Conservation (phyloP, 805 yeast species). For the Candida hungchunana region DNA sequence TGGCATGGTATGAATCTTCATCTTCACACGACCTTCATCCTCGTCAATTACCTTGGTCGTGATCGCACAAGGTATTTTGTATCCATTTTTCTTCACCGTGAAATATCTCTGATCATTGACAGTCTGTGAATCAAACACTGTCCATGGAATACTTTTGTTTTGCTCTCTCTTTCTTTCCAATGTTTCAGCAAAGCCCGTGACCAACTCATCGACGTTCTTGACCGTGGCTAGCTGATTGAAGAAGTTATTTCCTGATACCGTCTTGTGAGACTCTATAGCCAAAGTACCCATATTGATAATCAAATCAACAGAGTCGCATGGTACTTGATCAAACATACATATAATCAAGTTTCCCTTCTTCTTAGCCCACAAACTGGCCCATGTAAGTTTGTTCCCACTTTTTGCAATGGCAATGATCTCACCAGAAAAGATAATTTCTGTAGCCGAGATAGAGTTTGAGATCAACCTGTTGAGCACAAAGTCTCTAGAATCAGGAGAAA, state of each 20-base stretch:
- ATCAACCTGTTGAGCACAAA: constrained; percentile 58
- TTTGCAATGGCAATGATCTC: constrained; percentile 77
- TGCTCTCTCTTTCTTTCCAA: constrained; percentile 11
- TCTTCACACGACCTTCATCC: constrained; percentile 40
- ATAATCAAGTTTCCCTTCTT: constrained; percentile 64
- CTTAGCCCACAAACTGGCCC: constrained; percentile 93
- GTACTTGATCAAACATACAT: constrained; percentile 85
- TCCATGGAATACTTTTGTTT: constrained; percentile 20
- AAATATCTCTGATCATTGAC: constrained; percentile 62
- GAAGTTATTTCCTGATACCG: constrained; percentile 23
- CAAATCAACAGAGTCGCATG: constrained; percentile 61
- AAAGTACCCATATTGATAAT: constrained; percentile 30
- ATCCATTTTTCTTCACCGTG: constrained; percentile 44
- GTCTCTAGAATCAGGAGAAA: constrained; percentile 70
- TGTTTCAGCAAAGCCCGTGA: constrained; percentile 24
- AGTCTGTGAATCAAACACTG: constrained; percentile 33
- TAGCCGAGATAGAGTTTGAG: constrained; percentile 27
- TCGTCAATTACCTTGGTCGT: constrained; percentile 56
- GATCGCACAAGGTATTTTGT: constrained; percentile 68
- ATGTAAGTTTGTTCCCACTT: constrained; percentile 59
- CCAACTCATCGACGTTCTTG: constrained; percentile 23
- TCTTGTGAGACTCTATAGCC: constrained; percentile 20
- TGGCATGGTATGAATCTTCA: constrained; percentile 74
- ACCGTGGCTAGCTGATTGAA: constrained; percentile 13
- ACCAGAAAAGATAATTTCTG: constrained; percentile 67